phyloP scores from a whole-genome alignment of 1,284 basidiomycete species.

The Ceratobasidium sp. region DNA sequence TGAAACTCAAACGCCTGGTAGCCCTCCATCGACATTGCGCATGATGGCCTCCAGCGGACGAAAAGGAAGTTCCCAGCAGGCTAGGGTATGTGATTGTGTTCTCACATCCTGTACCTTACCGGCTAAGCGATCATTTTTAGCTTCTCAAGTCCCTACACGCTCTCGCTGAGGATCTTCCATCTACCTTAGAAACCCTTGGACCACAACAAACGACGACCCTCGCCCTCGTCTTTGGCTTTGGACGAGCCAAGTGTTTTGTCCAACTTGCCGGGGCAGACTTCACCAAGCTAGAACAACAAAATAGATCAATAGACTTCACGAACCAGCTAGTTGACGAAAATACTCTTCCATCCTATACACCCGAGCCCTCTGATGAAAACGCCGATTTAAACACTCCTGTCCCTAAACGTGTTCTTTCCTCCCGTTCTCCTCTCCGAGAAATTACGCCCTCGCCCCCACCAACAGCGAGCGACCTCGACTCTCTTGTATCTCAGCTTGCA shows the following conservation, averaged over 20 bases:
- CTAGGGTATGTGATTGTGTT: neutral
- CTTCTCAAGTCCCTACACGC: slow-evolving; percentile 28
- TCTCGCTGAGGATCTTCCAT: slow-evolving; percentile 23
- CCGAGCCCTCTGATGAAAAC: neutral
- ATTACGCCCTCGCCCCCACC: neutral
- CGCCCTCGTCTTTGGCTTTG: slow-evolving; percentile 30
- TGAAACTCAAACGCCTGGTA: neutral
- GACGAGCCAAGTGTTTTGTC: slow-evolving; percentile 28
- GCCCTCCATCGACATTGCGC: slow-evolving; percentile 26
- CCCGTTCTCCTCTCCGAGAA: slow-evolving; percentile 23
- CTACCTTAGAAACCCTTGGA: neutral
- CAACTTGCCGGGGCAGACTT: slow-evolving; percentile 20
- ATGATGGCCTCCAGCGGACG: slow-evolving; percentile 25
- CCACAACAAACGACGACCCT: slow-evolving; percentile 4
- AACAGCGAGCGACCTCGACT: slow-evolving; percentile 5
- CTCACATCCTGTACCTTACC: neutral
- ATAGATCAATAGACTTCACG: too few species aligned
- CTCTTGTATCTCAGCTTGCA: slow-evolving; percentile 17
- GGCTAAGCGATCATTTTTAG: neutral
- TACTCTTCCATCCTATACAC: neutral
- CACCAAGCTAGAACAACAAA: neutral
- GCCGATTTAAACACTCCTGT: neutral
- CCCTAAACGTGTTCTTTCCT: neutral
- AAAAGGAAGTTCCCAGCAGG: slow-evolving; percentile 26
- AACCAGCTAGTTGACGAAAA: too few species aligned